Evolutionary conservation across 768 basidiomycete species (phyloP).

Genomic region (Mycena sanguinolenta): DNA sequence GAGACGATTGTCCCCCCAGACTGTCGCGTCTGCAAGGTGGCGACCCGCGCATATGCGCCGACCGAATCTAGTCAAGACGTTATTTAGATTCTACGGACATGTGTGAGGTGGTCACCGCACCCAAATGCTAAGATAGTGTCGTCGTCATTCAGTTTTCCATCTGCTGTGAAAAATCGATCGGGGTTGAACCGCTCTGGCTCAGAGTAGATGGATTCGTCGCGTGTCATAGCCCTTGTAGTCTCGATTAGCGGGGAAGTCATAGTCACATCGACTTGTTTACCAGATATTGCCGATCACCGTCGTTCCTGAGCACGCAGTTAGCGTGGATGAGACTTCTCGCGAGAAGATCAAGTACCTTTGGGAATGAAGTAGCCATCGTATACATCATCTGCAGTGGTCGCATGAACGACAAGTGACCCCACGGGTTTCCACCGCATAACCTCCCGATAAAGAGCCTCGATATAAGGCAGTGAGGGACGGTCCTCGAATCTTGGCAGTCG

Average conservation of each 20-base stretch:
- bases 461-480: conserved; percentile 30
- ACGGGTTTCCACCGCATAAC: conserved; percentile 35
- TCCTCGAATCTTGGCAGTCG: conserved; percentile 48
- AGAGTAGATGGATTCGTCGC: conserved; percentile 44
- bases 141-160: conserved; percentile 20
- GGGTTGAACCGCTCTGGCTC: conserved; percentile 46
- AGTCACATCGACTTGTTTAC: conserved; percentile 40
- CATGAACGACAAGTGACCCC: conserved; percentile 33
- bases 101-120: conserved; percentile 29
- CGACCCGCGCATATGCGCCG: no score
- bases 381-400: conserved; percentile 43
- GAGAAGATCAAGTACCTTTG: conserved; percentile 36
- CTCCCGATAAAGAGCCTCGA: conserved; percentile 36
- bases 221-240: conserved; percentile 41
- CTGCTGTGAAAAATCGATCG: conserved; percentile 43
- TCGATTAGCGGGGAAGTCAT: not conserved
- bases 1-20: conserved; percentile 21
- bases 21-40: conserved; percentile 3
- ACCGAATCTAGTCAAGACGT: not conserved
- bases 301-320: conserved; percentile 15
- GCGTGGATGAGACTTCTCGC: not conserved
- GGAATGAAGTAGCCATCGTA: conserved; percentile 51
- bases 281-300: conserved; percentile 53
- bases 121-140: conserved; percentile 24
- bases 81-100: no score